These are phyloP conservation scores for Monosporascus sp. DNA, from an alignment of 2,329 filamentous ascomycete species.

Conservation along the genomic window DNA sequence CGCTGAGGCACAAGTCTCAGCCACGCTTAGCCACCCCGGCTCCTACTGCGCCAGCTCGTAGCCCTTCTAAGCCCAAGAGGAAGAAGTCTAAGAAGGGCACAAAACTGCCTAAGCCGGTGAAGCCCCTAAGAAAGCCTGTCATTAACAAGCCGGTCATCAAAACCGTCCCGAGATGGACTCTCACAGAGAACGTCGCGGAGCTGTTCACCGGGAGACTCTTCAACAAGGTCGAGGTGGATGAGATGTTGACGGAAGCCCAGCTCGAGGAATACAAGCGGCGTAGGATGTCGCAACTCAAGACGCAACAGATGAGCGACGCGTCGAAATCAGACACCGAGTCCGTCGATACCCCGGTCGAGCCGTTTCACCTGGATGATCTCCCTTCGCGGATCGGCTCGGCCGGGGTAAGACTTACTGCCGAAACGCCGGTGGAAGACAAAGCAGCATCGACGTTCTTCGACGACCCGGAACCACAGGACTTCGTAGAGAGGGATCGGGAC, in stretches of 20 bases:
- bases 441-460: slow-evolving; percentile 18
- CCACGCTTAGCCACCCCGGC: slow-evolving; percentile 10
- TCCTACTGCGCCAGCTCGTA: slow-evolving; percentile 19
- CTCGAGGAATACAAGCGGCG: slow-evolving; percentile 41
- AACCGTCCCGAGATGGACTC: slow-evolving; percentile 42
- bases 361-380: slow-evolving; percentile 45
- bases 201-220: slow-evolving; percentile 51
- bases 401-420: slow-evolving; percentile 24
- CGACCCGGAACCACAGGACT: slow-evolving; percentile 15
- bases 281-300: slow-evolving; percentile 28
- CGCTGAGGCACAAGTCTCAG: slow-evolving; percentile 13
- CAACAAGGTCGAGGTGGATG: slow-evolving; percentile 50
- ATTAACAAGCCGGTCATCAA: slow-evolving; percentile 19
- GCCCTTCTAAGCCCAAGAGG: slow-evolving; percentile 30
- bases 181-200: slow-evolving; percentile 53
- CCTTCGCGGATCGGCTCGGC: slow-evolving; percentile 36
- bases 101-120: slow-evolving; percentile 16
- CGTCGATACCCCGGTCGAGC: slow-evolving; percentile 38
- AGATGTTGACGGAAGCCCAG: slow-evolving; percentile 51
- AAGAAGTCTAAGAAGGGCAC: slow-evolving; percentile 35
- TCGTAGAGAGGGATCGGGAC: slow-evolving; percentile 14
- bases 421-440: slow-evolving; percentile 23
- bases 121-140: slow-evolving; percentile 18
- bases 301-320: slow-evolving; percentile 23
- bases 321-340: slow-evolving; percentile 21